Conservation (phyloP, 2,329 filamentous ascomycete genomes). For the Sporothrix luriei region DNA sequence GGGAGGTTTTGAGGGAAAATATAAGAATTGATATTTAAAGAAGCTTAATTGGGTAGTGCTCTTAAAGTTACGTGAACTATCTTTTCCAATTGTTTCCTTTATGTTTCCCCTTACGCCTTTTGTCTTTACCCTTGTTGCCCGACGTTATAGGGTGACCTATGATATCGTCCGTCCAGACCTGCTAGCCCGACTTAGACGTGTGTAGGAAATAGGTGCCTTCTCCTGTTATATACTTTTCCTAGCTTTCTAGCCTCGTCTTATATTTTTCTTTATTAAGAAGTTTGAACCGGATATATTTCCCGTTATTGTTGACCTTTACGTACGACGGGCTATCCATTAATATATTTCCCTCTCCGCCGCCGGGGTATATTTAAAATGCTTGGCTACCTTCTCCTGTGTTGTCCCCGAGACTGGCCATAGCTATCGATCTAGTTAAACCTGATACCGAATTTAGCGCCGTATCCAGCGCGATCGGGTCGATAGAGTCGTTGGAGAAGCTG, state of each 20-base stretch:
- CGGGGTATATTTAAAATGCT: background rate
- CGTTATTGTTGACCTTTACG: background rate
- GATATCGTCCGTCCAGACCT: background rate
- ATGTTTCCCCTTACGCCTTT: background rate
- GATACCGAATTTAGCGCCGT: background rate
- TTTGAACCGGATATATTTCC: background rate
- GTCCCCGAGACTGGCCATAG: background rate
- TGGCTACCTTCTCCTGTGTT: background rate
- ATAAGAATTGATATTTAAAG: background rate
- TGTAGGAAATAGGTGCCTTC: background rate
- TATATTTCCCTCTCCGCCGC: constrained; percentile 3
- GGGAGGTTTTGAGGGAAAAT: background rate
- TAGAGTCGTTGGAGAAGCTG: background rate
- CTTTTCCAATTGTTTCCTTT: background rate
- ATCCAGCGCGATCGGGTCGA: background rate
- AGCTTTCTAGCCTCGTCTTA: background rate
- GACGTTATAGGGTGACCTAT: background rate
- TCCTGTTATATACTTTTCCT: background rate
- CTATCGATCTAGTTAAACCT: constrained; percentile 4
- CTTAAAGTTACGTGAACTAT: background rate
- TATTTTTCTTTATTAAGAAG: background rate
- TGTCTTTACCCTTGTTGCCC: background rate
- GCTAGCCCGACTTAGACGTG: background rate
- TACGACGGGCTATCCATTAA: background rate
- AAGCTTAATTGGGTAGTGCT: background rate